phyloP scores from a whole-genome alignment of 2,329 filamentous ascomycete genomes.

The Fusarium gaditjirri region DNA sequence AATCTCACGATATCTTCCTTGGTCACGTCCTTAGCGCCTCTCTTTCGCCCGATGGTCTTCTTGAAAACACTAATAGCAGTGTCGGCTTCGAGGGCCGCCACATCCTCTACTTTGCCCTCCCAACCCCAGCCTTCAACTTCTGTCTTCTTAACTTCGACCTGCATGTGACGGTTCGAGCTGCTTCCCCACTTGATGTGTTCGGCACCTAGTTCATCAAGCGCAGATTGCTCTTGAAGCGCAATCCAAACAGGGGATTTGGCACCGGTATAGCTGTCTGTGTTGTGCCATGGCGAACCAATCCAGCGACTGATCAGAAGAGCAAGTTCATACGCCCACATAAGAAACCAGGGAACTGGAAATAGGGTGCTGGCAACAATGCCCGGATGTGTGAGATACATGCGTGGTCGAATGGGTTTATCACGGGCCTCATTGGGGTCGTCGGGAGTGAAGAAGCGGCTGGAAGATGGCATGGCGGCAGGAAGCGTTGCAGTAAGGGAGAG shows the following conservation, averaged over 20 bases:
- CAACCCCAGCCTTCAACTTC: conserved; percentile 91
- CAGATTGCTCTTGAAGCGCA: conserved; percentile 72
- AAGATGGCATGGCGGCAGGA: conserved; percentile 68
- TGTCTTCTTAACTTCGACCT: conserved; percentile 74
- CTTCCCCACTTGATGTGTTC: conserved; percentile 85
- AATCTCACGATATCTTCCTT: conserved; percentile 70
- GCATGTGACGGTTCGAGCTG: conserved; percentile 67
- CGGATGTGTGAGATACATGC: conserved; percentile 84
- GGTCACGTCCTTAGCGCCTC: conserved; percentile 67
- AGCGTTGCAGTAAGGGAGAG: conserved; percentile 78
- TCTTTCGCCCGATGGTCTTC: conserved; percentile 68
- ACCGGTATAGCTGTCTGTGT: conserved; percentile 78
- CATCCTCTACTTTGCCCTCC: conserved; percentile 65
- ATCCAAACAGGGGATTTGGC: conserved; percentile 83
- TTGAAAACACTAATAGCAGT: conserved; percentile 58
- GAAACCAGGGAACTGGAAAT: conserved; percentile 75
- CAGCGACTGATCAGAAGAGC: conserved; percentile 78
- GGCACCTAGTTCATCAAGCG: conserved; percentile 66
- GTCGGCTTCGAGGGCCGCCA: conserved; percentile 56
- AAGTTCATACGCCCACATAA: conserved; percentile 75
- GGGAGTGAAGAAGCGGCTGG: conserved; percentile 64
- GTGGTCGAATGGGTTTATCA: conserved; percentile 57
- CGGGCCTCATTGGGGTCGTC: conserved; percentile 36
- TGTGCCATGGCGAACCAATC: conserved; percentile 90
- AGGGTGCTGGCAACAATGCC: conserved; percentile 87